Evolutionary conservation across 1,284 basidiomycete species (phyloP), one percentile per base, ranked within the genome.

Genomic region (Ustilago cynodontis): DNA sequence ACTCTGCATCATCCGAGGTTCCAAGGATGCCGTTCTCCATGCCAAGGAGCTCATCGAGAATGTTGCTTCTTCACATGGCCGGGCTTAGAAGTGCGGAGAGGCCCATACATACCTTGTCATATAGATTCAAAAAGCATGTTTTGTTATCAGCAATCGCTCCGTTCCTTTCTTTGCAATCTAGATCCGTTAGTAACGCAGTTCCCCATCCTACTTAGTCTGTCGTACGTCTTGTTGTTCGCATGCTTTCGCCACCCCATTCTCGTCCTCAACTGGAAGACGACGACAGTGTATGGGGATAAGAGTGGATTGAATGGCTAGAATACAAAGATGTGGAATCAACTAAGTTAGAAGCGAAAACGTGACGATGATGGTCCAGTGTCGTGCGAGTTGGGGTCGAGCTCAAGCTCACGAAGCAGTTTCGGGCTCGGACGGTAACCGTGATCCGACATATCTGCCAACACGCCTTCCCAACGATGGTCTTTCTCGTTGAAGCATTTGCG

Each of bases 1-100:
- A 37, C 57, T 80, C 22, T 78, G 79, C 67, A 76, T 81, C 65
- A 78, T 83, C 24, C 68, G 73, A 24, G 82, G 82, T 29, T 71
- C 72, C 52, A 68, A 80, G 65, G 77, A 78, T 13, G 76, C 70
- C 8, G 79, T 83, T 35, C 52, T 79, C 41, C 78, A 63, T 37
- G 81, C 82, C 14, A 76, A 71, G 66, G 77, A 83, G 53, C 57
- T 77, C 47, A 73, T 83, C 39, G 69, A 69, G 39, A 54, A 54
- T 52, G 77, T 78, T 37, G 79, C 71, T 37, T 56, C 67, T 18
- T 52, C 57, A 20, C 49, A 56, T 20, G 61, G 68, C 16, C 68
- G 68, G n/a, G 58, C 47, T 57, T 71, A 22, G 50, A 39, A 41
- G n/a, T 6, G 8, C 3, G 18, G 7, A 9, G 16, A 39, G 20